phyloP scores from a whole-genome alignment of 345 rosid species.

The Punica granatum region DNA sequence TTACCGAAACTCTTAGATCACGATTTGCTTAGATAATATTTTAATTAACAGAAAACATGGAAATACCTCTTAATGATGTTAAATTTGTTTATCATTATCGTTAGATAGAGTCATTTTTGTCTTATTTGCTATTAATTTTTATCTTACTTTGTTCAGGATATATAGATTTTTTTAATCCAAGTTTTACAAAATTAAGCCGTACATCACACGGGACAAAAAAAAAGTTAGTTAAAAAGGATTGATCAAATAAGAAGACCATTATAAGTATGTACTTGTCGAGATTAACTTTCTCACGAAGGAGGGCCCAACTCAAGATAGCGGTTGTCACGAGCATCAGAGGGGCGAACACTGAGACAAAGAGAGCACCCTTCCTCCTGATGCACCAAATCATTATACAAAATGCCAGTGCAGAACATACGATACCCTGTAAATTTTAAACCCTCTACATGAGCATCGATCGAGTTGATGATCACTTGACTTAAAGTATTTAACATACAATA shows the following conservation, averaged over 20 bases:
- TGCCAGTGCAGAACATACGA: slow-evolving; percentile 67
- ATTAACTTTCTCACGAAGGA: slow-evolving; percentile 68
- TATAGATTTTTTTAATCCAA: background rate
- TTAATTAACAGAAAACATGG: no score
- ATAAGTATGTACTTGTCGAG: slow-evolving; percentile 55
- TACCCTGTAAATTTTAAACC: slow-evolving; percentile 35
- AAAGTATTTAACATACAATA: no score
- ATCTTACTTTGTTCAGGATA: no score
- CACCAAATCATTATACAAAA: slow-evolving; percentile 63
- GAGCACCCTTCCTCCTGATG: slow-evolving; percentile 71
- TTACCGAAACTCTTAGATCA: no score
- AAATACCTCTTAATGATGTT: no score
- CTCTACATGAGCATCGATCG: background rate
- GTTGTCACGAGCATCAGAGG: slow-evolving; percentile 64
- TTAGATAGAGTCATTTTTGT: no score
- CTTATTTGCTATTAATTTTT: no score
- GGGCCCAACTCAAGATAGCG: slow-evolving; percentile 70
- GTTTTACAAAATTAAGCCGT: no score
- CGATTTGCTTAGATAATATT: no score
- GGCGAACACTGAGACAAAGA: slow-evolving; percentile 74
- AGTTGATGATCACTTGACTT: background rate
- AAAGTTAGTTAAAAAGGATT: no score
- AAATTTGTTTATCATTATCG: no score
- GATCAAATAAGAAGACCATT: background rate
- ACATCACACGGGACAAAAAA: no score